A percentile compares a stretch with the other conserved stretches of the same genome.
phyloP scores from a whole-genome alignment of 1,139 yeast genomes.

The Hanseniaspora uvarum region DNA sequence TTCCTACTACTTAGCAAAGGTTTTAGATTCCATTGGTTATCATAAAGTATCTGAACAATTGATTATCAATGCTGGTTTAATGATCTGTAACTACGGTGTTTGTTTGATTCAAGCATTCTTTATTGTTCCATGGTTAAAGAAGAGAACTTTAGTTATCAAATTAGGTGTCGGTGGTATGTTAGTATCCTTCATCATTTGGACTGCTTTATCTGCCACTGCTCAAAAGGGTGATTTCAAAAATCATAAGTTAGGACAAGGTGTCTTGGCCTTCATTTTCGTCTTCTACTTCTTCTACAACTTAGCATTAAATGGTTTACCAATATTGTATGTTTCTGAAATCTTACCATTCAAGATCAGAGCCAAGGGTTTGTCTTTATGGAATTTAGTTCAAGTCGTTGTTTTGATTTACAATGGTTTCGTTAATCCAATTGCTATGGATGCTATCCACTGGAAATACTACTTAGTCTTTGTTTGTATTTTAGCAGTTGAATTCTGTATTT shows the following conservation, averaged over 20 bases:
- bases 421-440: constrained; percentile 51
- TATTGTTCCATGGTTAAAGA: constrained; percentile 28
- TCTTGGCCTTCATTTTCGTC: constrained; percentile 34
- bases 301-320: constrained; percentile 30
- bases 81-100: constrained; percentile 23
- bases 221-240: constrained; percentile 26
- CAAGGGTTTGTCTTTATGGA: constrained; percentile 30
- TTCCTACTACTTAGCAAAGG: constrained; percentile 41
- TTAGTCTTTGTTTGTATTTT: constrained; percentile 38
- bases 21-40: constrained; percentile 42
- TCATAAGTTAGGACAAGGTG: constrained; percentile 30
- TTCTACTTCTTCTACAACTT: constrained; percentile 32
- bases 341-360: constrained; percentile 35
- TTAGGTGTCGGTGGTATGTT: constrained; percentile 24
- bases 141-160: constrained; percentile 31
- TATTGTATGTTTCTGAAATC: constrained; percentile 34
- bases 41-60: constrained; percentile 38
- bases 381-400: constrained; percentile 29
- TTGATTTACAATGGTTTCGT: constrained; percentile 40
- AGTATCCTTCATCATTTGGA: constrained; percentile 32
- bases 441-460: constrained; percentile 50
- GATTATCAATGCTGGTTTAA: constrained; percentile 36
- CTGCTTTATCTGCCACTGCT: constrained; percentile 31
- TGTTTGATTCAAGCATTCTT: constrained; percentile 19
- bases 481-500: constrained; percentile 34